Conservation (phyloP, 352 stramenopile genomes). For the Globisporangium solare region DNA sequence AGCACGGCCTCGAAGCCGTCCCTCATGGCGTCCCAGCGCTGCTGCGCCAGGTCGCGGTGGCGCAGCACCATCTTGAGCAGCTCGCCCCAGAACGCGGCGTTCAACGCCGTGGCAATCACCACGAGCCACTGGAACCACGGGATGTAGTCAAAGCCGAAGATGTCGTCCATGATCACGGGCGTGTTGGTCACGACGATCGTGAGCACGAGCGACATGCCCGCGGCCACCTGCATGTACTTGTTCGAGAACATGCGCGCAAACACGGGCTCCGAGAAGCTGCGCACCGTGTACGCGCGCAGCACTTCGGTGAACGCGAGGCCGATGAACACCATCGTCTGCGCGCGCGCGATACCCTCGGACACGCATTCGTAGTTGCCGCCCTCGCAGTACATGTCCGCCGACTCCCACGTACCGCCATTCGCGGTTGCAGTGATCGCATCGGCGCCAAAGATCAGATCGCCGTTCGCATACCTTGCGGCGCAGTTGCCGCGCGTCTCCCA, state of each 20-base stretch:
- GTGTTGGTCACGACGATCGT: conserved; percentile 40
- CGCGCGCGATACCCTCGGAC: conserved; percentile 44
- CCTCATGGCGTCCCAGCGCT: conserved; percentile 41
- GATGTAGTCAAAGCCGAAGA: conserved; percentile 53
- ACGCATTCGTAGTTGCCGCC: conserved; percentile 59
- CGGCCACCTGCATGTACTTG: conserved; percentile 57
- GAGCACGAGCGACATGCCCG: conserved; percentile 41
- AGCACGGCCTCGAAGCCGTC: conserved; percentile 53
- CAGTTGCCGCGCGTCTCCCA: conserved; percentile 64
- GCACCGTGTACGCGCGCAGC: conserved; percentile 71
- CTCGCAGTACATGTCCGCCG: conserved; percentile 41
- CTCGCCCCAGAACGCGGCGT: conserved; percentile 35
- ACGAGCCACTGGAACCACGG: conserved; percentile 40
- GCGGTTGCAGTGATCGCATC: conserved; percentile 14
- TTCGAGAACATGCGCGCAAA: conserved; percentile 63
- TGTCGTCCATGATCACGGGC: conserved; percentile 35
- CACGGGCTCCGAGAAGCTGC: conserved; percentile 63
- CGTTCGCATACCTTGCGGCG: conserved; percentile 29
- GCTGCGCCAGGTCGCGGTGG: conserved; percentile 21
- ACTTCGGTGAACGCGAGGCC: conserved; percentile 67
- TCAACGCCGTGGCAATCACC: conserved; percentile 21
- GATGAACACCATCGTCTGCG: conserved; percentile 77
- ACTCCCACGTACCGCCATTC: conserved; percentile 25
- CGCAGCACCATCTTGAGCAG: conserved; percentile 34
- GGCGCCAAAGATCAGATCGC: conserved; percentile 48